Base-by-base conservation (phyloP, 352 stramenopile genomes). In the Phytophthora europaea region DNA sequence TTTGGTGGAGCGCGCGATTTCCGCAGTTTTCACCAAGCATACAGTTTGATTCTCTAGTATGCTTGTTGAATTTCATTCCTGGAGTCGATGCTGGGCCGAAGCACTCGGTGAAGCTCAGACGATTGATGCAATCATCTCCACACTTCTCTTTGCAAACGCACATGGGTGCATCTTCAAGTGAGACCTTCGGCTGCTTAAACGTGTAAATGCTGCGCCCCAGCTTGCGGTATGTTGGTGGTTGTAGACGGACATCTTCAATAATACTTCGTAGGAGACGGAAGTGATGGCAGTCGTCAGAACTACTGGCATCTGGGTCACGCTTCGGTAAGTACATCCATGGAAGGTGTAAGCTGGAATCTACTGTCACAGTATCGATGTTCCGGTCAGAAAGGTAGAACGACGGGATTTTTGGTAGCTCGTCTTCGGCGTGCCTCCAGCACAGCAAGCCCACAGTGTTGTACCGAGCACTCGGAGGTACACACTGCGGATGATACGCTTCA, bases 61-160 rank as follows among this genome's bases (percentile, higher is more conserved):
- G 79, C 59, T 93, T 96, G 64, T 81, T 89, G 40, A 90, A 83
- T 59, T 93, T 93, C 68, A 82, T 80, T 1, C 85, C 84, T 4
- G 79, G 73, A 33, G 75, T 83, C 4, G 84, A 81, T 23, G 87
- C 86, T 23, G 89, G 81, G 1, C 94, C 94, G 64, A 94, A 94
- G 64, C 96, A 99, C 80, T 99, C 96, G 4, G 92, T 95, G 67
- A 97, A 97, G 60, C 90, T 94, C 38, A 98, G 64, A 2, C 94
- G 88, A 67, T 99, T 99, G 64, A 98, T 97, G 69, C 96, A 99
- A 60, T 98, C 75, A n/a, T 99, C 94, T 54, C 81, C 91, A 62
- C 96, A 98, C 16, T 51, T 60, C 18, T 81, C 71, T 61, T 81
- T 96, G 77, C 91, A 97, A 4, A 92, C 68, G 69, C 91, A 97